Evolutionary conservation across 108 stramenopile genomes (phyloP), one percentile per base, ranked within the genome.

Genomic region (Nannochloropsis gaditana): DNA sequence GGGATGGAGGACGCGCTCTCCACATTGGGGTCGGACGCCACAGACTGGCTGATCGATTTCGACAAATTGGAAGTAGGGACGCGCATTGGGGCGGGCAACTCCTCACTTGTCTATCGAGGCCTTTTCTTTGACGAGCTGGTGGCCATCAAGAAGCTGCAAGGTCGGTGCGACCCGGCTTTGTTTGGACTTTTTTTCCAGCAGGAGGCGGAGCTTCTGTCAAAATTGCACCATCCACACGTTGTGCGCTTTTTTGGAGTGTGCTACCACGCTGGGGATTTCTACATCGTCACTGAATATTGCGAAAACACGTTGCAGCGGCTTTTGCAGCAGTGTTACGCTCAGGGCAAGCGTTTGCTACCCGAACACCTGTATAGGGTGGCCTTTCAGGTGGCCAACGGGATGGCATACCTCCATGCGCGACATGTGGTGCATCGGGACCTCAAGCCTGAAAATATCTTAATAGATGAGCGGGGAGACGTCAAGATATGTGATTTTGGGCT

Each of bases 151-250:
- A 83, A 44, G 83, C 41, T 43, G 83, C 44, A 43, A 44, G 44
- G n/a, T 17, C 44, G 83, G 9, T 42, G 41, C 17, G 43, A 83
- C 42, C 43, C 43, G 43, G 44, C 9, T 11, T 11, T n/a, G 43
- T 83, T 43, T 19, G 85, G 41, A 9, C 47, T 86, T 31, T 45
- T 81, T 43, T 81, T 86, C 80, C 44, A 31, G 82, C 85, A 81
- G 43, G 85, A 86, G 85, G 85, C 82, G 11, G 45, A 44, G 21
- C 45, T 82, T 2, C 82, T 86, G 82, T 45, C 85, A 19, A 81
- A 80, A 45, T 82, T 86, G 19, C 85, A 86, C 81, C 85, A 86
- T 82, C 85, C 85, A 9, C 81, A 86, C 45, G 80, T 86, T 11
- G 85, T 86, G 19, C 82, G 45, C 50, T 86, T 86, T 45, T 86